Evolutionary conservation across 2,329 filamentous ascomycete species (phyloP).

Genomic region (Cordyceps fumosorosea): DNA sequence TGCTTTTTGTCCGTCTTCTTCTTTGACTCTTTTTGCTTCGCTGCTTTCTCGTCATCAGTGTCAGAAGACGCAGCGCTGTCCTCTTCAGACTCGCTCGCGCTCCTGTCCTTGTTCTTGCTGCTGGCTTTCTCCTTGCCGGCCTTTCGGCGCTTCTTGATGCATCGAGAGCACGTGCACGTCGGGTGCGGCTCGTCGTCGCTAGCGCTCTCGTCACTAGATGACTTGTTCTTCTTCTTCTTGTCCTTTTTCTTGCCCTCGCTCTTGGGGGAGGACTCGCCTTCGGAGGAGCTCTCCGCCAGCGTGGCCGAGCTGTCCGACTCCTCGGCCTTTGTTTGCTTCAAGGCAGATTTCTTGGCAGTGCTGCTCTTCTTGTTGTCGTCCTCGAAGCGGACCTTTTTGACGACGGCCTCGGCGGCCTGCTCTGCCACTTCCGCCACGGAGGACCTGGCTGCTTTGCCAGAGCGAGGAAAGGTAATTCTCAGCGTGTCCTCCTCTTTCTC

Average conservation of each 20-base stretch:
- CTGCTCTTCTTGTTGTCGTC: slow-evolving; percentile 10
- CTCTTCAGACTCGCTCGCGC: background rate
- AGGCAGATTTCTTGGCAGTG: slow-evolving; percentile 28
- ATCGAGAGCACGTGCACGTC: slow-evolving; percentile 4
- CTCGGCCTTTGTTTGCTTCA: slow-evolving; percentile 26
- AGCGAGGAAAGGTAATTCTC: slow-evolving; percentile 42
- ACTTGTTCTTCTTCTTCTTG: background rate
- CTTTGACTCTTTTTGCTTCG: background rate
- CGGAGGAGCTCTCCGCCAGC: slow-evolving; percentile 9
- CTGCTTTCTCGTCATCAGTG: background rate
- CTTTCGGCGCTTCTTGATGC: slow-evolving; percentile 4
- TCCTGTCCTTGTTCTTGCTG: background rate
- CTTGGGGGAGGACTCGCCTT: slow-evolving; percentile 18
- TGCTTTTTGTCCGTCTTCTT: slow-evolving; percentile 9
- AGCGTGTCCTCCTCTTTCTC: slow-evolving; percentile 44
- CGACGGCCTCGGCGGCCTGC: slow-evolving; percentile 11
- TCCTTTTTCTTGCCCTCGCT: slow-evolving; percentile 9
- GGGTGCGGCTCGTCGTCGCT: slow-evolving; percentile 7
- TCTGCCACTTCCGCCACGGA: slow-evolving; percentile 11
- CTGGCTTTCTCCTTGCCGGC: background rate
- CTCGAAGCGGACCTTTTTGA: slow-evolving; percentile 41
- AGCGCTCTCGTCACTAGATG: background rate
- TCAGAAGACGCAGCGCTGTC: background rate
- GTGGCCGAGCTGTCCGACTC: slow-evolving; percentile 20
- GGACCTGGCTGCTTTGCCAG: slow-evolving; percentile 15